Base-by-base conservation (phyloP, 1,284 basidiomycete species). In the Cutaneotrichosporon mucoides region DNA sequence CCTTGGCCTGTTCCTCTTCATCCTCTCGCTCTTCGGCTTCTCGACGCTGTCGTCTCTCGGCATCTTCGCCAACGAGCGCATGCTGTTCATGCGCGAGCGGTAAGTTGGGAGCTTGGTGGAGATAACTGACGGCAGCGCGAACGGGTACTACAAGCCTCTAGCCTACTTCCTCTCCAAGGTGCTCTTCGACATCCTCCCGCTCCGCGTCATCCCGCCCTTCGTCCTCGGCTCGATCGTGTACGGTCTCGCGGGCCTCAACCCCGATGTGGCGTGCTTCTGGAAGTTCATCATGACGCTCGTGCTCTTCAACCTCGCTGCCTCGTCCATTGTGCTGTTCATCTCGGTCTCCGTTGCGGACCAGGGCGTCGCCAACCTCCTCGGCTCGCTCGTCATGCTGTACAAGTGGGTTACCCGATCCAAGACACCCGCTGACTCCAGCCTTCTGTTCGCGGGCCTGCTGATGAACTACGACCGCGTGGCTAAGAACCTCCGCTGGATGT, bases 81-180 rank as follows among this genome's bases (percentile, higher is more conserved):
- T 97, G 62, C 78, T 98, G 45, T 99, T 97, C 80, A 96, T 97
- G 84, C 85, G 95, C 24, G 95, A 99, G 79, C 84, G 93, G 89
- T 92, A 66, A 50, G 82, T 73, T 24, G 24, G n/a, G n/a, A n/a
- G 2, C 24, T 4, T 5, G 4, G 4, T 10, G 1, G 10, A 13
- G 36, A 1, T 12, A 7, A 11, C 61, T 62, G 40, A 61, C 45
- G 43, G 11, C 70, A 91, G 92, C 65, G 87, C 94, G 1, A 99
- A 99, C 68, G 93, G 94, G 5, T 99, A 99, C 77, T 98, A 99
- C 75, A 89, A 90, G 0, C 89, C 95, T 0, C 86, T 92, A 70
- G 94, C 92, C 3, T 99, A 98, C 81, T 98, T 99, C 78, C 82
- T 89, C 1, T 92, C 92, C 61, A 98, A 97, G 83, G 88, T 96